Evolutionary conservation across 495 filamentous ascomycete species (phyloP).

Genomic region (Aspergillus campestris): DNA sequence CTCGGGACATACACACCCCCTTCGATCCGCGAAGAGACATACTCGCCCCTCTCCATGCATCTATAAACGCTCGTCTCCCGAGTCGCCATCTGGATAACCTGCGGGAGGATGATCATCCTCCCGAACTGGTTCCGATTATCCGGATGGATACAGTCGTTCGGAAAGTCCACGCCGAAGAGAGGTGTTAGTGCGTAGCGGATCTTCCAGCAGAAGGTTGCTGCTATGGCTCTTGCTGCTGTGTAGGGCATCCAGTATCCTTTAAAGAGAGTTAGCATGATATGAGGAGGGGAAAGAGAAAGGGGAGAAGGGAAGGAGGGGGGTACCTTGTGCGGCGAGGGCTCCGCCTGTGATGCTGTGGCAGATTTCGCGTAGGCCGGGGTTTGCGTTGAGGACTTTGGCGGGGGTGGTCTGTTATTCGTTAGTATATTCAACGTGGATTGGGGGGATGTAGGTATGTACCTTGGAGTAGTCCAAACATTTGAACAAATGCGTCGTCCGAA

Average conservation of each 20-base stretch:
- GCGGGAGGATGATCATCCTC: slow-evolving; percentile 58
- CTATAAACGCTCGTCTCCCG: slow-evolving; percentile 44
- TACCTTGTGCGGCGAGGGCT: slow-evolving; percentile 83
- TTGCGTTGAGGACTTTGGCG: slow-evolving; percentile 68
- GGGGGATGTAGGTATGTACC: slow-evolving; percentile 33
- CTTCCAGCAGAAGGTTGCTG: slow-evolving; percentile 76
- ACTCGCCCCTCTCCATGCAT: no score
- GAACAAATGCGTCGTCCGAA: slow-evolving; percentile 91
- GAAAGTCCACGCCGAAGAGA: slow-evolving; percentile 78
- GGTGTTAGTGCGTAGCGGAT: slow-evolving; percentile 82
- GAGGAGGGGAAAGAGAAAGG: not conserved
- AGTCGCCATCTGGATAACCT: slow-evolving; percentile 48
- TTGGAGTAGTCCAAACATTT: slow-evolving; percentile 82
- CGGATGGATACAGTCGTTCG: slow-evolving; percentile 56
- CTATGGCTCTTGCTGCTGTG: slow-evolving; percentile 70
- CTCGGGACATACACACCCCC: no score
- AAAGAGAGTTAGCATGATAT: not conserved
- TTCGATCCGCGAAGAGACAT: no score
- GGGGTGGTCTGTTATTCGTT: slow-evolving; percentile 58
- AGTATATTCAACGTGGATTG: slow-evolving; percentile 3
- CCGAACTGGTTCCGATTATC: slow-evolving; percentile 47
- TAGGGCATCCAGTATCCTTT: slow-evolving; percentile 94
- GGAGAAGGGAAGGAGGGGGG: slow-evolving; percentile 1
- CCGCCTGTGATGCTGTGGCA: slow-evolving; percentile 94
- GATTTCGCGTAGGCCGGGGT: slow-evolving; percentile 75